Percentiles rank a stretch among this genome's conserved stretches.
Evolutionary conservation across 495 filamentous ascomycete genomes (phyloP).

Genomic region (Podospora pseudoanserina): DNA sequence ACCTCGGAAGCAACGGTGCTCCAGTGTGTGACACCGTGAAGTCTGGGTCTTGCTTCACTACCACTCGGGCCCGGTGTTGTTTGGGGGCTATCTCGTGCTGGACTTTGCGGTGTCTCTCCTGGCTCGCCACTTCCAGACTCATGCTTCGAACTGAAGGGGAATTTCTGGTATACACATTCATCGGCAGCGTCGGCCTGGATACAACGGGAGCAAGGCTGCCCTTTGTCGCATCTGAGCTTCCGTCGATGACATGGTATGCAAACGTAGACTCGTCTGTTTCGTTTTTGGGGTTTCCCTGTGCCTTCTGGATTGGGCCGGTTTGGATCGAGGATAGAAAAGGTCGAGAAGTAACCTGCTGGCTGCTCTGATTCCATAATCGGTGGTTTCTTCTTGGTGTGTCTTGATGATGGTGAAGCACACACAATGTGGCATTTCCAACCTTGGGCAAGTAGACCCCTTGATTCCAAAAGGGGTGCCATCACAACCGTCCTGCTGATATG

Average conservation of each 20-base stretch:
- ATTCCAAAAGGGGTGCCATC: background rate
- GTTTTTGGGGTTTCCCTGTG: constrained; percentile 22
- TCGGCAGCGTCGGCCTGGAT: constrained; percentile 20
- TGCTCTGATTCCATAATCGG: constrained; percentile 21
- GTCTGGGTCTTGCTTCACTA: constrained; percentile 10
- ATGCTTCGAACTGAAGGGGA: constrained; percentile 12
- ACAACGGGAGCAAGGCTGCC: constrained; percentile 28
- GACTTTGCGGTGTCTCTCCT: constrained; percentile 10
- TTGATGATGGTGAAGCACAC: background rate
- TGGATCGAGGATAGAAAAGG: constrained; percentile 29
- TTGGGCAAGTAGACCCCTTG: background rate
- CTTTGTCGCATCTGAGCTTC: constrained; percentile 32
- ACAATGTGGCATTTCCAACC: background rate
- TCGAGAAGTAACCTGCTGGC: constrained; percentile 29
- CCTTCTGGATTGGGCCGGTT: constrained; percentile 22
- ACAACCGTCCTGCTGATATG: background rate
- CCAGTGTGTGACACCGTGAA: constrained; percentile 27
- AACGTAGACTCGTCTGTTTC: constrained; percentile 29
- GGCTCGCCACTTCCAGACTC: constrained; percentile 13
- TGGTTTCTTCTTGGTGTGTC: background rate
- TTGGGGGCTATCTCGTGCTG: background rate
- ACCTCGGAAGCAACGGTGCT: constrained; percentile 27
- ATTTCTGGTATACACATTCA: constrained; percentile 29
- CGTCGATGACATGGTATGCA: constrained; percentile 32
- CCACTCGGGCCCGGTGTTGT: constrained; percentile 7